A percentile compares a stretch with the other conserved stretches of the same genome.
Conservation (phyloP, 306 rosid species). For the Gillenia trifoliata region DNA sequence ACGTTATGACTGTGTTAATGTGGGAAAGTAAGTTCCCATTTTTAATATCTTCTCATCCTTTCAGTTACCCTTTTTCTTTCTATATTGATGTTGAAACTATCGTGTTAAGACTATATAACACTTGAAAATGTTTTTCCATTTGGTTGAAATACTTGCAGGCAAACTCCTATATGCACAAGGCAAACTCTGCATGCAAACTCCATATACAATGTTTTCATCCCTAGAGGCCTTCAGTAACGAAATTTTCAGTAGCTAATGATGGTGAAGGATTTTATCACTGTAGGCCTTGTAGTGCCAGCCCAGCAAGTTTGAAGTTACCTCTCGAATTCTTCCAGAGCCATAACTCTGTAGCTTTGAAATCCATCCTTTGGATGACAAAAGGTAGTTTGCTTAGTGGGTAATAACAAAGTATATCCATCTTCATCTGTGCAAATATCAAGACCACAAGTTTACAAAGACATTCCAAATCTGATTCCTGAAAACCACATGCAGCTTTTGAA, state of each 20-base stretch:
- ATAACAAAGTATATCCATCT: no score
- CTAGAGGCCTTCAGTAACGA: neutral
- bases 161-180: no score
- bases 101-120: neutral
- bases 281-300: neutral
- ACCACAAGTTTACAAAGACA: slow-evolving; percentile 68
- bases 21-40: slow-evolving; percentile 41
- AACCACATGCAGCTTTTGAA: neutral
- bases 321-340: slow-evolving; percentile 51
- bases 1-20: slow-evolving; percentile 31
- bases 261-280: no score
- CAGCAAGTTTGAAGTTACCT: slow-evolving; percentile 13
- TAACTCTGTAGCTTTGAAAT: slow-evolving; percentile 42
- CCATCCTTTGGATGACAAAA: slow-evolving; percentile 54
- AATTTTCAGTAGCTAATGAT: no score
- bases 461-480: slow-evolving; percentile 71
- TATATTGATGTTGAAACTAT: neutral
- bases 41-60: neutral
- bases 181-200: no score
- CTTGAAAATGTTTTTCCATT: neutral
- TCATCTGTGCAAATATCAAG: slow-evolving; percentile 51
- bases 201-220: neutral
- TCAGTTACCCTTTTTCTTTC: neutral
- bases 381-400: slow-evolving; percentile 72
- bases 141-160: neutral